These are phyloP conservation scores for Exophiala dermatitidis DNA, from an alignment of 2,329 filamentous ascomycete species.

Conservation along the genomic window DNA sequence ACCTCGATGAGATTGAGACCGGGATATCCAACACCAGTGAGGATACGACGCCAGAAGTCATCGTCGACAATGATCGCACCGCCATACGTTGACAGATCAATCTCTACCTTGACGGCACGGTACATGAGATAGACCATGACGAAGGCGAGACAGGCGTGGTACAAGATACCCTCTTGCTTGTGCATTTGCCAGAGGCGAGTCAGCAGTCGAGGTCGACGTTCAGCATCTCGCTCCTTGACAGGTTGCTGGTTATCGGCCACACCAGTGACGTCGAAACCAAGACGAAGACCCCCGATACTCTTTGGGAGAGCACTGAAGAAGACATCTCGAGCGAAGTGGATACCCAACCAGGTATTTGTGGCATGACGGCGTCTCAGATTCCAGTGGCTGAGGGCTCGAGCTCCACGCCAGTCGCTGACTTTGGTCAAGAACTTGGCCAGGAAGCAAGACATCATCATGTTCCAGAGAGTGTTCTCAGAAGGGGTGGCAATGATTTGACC, in stretches of 20 bases:
- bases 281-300: constrained; percentile 5
- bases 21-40: constrained; percentile 15
- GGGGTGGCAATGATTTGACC: constrained; percentile 14
- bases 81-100: background rate
- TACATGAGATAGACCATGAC: constrained; percentile 8
- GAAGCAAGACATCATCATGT: constrained; percentile 8
- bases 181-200: constrained; percentile 12
- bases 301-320: constrained; percentile 14
- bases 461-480: background rate
- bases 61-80: background rate
- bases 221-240: constrained; percentile 16
- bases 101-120: background rate
- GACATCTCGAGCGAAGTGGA: constrained; percentile 20
- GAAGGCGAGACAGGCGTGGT: constrained; percentile 6
- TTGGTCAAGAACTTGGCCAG: background rate
- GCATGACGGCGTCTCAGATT: constrained; percentile 13
- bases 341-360: constrained; percentile 18
- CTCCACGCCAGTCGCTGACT: constrained; percentile 1
- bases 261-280: constrained; percentile 20
- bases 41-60: constrained; percentile 11
- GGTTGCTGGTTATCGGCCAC: constrained; percentile 4
- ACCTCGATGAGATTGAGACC: constrained; percentile 14
- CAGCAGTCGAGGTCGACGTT: constrained; percentile 3
- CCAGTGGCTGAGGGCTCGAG: constrained; percentile 3
- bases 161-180: constrained; percentile 16